These are phyloP conservation scores for Candolleomyces eurysporus DNA, from an alignment of 768 basidiomycete genomes.

Conservation along the genomic window DNA sequence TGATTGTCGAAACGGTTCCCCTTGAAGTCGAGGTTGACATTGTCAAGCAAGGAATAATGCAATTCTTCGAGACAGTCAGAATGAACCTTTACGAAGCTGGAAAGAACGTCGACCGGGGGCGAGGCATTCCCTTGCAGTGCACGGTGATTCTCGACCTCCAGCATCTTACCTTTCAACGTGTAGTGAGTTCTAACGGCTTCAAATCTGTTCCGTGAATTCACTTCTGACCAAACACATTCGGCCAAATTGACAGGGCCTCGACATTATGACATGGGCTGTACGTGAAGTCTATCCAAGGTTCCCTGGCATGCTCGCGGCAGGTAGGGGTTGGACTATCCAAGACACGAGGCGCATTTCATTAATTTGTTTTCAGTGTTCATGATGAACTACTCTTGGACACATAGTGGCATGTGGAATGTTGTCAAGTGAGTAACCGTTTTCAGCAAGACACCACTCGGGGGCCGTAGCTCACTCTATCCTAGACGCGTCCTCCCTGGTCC, in stretches of 20 bases:
- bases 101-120: slow-evolving; percentile 23
- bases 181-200: slow-evolving; percentile 41
- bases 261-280: slow-evolving; percentile 62
- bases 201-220: not conserved
- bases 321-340: slow-evolving; percentile 33
- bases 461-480: slow-evolving; percentile 8
- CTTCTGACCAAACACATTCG: not conserved
- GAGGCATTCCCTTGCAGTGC: slow-evolving; percentile 58
- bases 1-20: slow-evolving; percentile 49
- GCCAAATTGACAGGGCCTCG: slow-evolving; percentile 43
- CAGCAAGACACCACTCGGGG: slow-evolving; percentile 2
- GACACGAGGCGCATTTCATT: slow-evolving; percentile 4
- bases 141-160: slow-evolving; percentile 65
- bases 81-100: slow-evolving; percentile 52
- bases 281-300: slow-evolving; percentile 68
- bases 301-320: slow-evolving; percentile 75
- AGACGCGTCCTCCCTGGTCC: slow-evolving; percentile 63
- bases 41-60: slow-evolving; percentile 42
- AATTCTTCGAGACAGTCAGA: slow-evolving; percentile 57
- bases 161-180: slow-evolving; percentile 50
- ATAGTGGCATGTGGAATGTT: slow-evolving; percentile 65
- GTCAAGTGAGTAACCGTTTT: slow-evolving; percentile 48
- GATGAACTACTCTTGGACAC: slow-evolving; percentile 73
- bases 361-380: slow-evolving; percentile 51
- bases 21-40: slow-evolving; percentile 37